Evolutionary conservation across 129 eudicot genomes (phyloP).

Genomic region (Silybum marianum): DNA sequence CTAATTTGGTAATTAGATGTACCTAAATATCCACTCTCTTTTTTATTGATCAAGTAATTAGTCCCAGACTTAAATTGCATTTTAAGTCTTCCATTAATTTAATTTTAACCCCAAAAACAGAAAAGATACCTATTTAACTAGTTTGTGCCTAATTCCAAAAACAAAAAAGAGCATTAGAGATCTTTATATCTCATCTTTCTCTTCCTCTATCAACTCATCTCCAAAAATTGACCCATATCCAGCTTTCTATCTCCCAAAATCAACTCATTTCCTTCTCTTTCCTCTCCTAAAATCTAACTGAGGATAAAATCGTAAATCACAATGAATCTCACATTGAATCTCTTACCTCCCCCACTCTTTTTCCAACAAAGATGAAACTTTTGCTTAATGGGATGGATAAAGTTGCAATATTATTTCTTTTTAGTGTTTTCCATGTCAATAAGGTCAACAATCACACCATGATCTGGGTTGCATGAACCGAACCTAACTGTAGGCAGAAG

Average conservation of each 20-base stretch:
- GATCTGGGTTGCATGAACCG: background rate
- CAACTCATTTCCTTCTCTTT: background rate
- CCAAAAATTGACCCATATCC: background rate
- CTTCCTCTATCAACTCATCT: background rate
- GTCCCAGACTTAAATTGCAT: background rate
- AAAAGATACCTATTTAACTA: background rate
- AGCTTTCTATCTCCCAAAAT: background rate
- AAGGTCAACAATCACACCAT: background rate
- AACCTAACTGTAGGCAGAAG: background rate
- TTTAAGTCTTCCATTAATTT: background rate
- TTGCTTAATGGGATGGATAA: background rate
- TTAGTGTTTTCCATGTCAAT: slow-evolving; percentile 1
- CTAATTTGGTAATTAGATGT: background rate
- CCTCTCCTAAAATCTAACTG: background rate
- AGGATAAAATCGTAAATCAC: background rate
- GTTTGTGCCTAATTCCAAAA: background rate
- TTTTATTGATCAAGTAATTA: background rate
- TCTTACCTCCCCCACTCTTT: background rate
- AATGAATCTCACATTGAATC: background rate
- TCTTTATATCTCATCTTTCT: background rate
- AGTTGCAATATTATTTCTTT: background rate
- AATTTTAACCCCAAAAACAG: background rate
- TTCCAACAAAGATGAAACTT: background rate
- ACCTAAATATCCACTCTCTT: background rate
- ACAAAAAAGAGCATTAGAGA: background rate